A percentile compares a stretch with the other conserved stretches of the same genome.
Evolutionary conservation across 2,329 filamentous ascomycete species (phyloP).

Genomic region (Colletotrichum tamarilloi): DNA sequence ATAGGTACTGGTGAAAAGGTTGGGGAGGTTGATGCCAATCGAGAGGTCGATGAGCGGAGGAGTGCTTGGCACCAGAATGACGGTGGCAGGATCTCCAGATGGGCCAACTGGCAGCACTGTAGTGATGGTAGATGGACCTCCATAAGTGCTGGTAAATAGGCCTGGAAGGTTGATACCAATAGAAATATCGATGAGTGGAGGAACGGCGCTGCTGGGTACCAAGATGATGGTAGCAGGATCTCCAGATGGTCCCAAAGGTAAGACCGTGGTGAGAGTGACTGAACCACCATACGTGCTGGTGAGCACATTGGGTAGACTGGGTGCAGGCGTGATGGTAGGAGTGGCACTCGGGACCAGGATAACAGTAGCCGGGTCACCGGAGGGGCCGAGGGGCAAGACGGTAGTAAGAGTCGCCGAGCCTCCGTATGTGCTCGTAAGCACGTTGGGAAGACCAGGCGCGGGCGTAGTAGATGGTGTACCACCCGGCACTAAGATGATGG

Average conservation of each 20-base stretch:
- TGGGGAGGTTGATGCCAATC: background rate
- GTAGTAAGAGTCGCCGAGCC: background rate
- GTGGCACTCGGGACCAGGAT: background rate
- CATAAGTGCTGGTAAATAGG: background rate
- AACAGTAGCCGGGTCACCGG: background rate
- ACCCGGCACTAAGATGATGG: background rate
- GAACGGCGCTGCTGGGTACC: background rate
- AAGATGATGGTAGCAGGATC: background rate
- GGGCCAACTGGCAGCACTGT: background rate
- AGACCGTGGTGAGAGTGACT: background rate
- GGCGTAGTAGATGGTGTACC: background rate
- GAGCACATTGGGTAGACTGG: background rate
- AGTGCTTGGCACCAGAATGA: background rate
- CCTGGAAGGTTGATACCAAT: background rate
- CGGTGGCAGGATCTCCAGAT: background rate
- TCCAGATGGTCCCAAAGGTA: background rate
- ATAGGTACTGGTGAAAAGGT: background rate
- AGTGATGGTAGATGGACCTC: background rate
- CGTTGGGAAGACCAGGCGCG: background rate
- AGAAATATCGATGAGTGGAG: background rate
- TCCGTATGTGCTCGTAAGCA: background rate
- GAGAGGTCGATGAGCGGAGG: background rate
- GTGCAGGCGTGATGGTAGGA: background rate
- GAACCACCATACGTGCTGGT: constrained; percentile 2
- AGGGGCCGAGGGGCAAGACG: background rate